Evolutionary conservation across 2,329 filamentous ascomycete genomes (phyloP).

Genomic region (Berkeleyomyces basicola): DNA sequence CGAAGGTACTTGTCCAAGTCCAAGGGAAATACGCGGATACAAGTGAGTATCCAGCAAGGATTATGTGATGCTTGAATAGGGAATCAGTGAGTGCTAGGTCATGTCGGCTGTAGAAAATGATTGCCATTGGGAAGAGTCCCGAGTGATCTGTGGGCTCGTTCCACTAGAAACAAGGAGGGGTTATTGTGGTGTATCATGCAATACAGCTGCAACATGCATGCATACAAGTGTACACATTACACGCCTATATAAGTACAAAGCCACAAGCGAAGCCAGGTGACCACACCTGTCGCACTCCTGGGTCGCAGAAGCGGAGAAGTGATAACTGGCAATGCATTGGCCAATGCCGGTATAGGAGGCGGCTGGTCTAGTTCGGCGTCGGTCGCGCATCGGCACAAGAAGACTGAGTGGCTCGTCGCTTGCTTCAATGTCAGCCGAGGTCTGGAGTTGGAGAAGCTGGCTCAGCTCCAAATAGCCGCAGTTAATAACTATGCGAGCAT

Average conservation of each 20-base stretch:
- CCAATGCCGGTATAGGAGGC: neutral
- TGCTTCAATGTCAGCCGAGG: neutral
- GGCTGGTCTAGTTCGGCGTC: neutral
- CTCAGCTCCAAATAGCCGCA: neutral
- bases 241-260: no score
- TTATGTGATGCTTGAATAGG: no score
- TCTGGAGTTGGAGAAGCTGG: slow-evolving; percentile 1
- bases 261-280: neutral
- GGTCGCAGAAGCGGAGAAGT: neutral
- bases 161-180: neutral
- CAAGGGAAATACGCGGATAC: no score
- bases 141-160: neutral
- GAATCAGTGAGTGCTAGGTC: no score
- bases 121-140: neutral
- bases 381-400: neutral
- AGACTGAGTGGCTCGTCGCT: neutral
- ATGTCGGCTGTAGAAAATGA: neutral
- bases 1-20: no score
- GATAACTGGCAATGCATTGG: neutral
- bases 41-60: no score
- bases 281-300: neutral
- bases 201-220: neutral
- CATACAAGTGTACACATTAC: no score
- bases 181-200: neutral
- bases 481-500: no score